Evolutionary conservation across 2,329 filamentous ascomycete genomes (phyloP), one percentile per base, ranked within the genome.

Genomic region (Fusarium sp.): DNA sequence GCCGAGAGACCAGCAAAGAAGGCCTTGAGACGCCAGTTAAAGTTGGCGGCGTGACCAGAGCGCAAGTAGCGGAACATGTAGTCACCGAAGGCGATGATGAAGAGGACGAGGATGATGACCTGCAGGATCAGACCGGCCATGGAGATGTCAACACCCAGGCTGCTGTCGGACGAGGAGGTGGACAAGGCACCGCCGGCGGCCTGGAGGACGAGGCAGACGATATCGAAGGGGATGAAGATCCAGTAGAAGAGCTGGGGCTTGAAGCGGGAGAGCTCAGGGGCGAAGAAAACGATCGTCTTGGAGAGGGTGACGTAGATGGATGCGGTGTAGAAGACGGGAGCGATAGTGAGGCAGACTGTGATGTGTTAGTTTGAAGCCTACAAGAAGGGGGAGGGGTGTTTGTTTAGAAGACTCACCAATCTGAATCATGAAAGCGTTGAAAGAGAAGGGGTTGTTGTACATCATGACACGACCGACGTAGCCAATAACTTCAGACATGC

Each of bases 281-380:
- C 81, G 69, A 86, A 79, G 78, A 78, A 79, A 46, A 86, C 58
- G 74, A 86, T 85, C 7, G 81, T 75, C 70, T 83, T 83, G 71
- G 80, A 82, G 33, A 92, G 85, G 33, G 89, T 91, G 62, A 93
- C 87, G 79, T 93, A 93, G 77, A 93, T 90, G 67, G 89, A 90
- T 0, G 91, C 91, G 31, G 89, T 73, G 87, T 89, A 85, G 72
- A 83, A 85, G 68, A 85, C 83, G 61, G 83, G 83, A 11, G 81
- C 83, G 69, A 81, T 79, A 5, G 89, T 92, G 59, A 93, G 84
- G 80, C 89, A 91, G 69, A 79, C 87, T 89, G 58, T 24, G 27
- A 22, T 0, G 27, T 20, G 22, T 68, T 53, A 64, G 72, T 62
- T 62, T 56, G 63, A 27, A 49, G 6, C 2, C 20, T 36, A 2